Conservation (phyloP, 495 filamentous ascomycete species). For the Neurospora sp. region DNA sequence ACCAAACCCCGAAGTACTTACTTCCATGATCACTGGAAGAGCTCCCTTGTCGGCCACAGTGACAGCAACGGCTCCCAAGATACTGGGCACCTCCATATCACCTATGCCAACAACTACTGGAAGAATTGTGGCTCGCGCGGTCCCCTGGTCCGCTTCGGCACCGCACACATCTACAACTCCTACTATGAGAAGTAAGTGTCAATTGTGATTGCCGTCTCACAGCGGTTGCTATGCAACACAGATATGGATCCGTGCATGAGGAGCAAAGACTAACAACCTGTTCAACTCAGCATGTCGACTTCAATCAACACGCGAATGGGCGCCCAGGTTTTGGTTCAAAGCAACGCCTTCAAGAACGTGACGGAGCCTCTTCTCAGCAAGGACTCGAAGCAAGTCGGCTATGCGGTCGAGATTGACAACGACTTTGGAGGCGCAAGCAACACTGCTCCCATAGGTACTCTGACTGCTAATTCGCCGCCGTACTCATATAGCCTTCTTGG, state of each 20-base stretch:
- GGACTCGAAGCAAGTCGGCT: constrained; percentile 44
- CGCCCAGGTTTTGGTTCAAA: constrained; percentile 55
- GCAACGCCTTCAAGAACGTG: constrained; percentile 43
- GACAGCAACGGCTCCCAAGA: constrained; percentile 38
- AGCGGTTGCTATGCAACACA: background rate
- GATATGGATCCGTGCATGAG: background rate
- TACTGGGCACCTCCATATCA: constrained; percentile 47
- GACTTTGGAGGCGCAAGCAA: constrained; percentile 44
- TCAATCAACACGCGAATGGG: constrained; percentile 58
- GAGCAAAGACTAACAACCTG: constrained; percentile 5
- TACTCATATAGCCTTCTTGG: constrained; percentile 43
- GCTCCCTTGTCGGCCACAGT: constrained; percentile 51
- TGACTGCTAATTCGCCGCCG: constrained; percentile 31
- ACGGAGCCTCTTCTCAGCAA: constrained; percentile 41
- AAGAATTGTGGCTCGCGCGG: constrained; percentile 49
- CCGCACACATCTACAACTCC: constrained; percentile 41
- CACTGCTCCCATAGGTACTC: constrained; percentile 35
- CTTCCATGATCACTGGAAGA: constrained; percentile 58
- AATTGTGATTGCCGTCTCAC: background rate
- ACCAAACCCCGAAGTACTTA: constrained; percentile 22
- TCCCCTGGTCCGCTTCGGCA: constrained; percentile 55
- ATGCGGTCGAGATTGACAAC: constrained; percentile 40
- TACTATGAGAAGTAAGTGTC: constrained; percentile 24
- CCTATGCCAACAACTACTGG: constrained; percentile 55
- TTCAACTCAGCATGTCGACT: constrained; percentile 33